A percentile compares a stretch with the other conserved stretches of the same genome.
Conservation (phyloP, 1,284 basidiomycete genomes). For the Trametes pubescens region DNA sequence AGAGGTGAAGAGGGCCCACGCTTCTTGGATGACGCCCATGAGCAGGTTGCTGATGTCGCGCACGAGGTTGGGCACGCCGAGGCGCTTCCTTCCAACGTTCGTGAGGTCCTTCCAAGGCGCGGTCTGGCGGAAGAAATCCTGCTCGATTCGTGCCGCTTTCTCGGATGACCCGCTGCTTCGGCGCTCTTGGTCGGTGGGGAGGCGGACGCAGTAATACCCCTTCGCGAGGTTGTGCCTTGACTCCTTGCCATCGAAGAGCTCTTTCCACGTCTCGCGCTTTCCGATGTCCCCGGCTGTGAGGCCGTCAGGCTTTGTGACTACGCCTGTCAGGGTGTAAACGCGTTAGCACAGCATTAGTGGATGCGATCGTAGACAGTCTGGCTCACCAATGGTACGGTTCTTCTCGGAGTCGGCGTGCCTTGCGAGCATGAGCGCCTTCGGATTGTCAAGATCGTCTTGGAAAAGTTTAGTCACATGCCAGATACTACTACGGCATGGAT, state of each 20-base stretch:
- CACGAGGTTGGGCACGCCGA: conserved; percentile 64
- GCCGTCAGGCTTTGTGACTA: conserved; percentile 69
- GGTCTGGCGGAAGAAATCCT: conserved; percentile 53
- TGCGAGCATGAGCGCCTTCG: conserved; percentile 60
- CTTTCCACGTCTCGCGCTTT: conserved; percentile 51
- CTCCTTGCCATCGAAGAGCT: conserved; percentile 52
- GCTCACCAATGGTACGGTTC: conserved; percentile 62
- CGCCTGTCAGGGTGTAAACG: conserved; percentile 47
- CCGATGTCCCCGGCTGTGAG: conserved; percentile 52
- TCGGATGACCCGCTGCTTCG: conserved; percentile 43
- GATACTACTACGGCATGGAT: no score
- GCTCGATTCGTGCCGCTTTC: conserved; percentile 48
- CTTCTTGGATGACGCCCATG: conserved; percentile 55
- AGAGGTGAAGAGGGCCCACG: conserved; percentile 49
- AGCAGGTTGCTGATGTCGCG: conserved; percentile 58
- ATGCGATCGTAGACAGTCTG: neutral
- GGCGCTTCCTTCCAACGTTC: conserved; percentile 44
- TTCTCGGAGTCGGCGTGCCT: conserved; percentile 57
- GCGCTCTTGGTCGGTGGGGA: conserved; percentile 64
- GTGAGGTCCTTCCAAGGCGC: conserved; percentile 57
- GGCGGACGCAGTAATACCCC: conserved; percentile 70
- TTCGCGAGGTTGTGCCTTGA: conserved; percentile 50
- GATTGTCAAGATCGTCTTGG: conserved; percentile 72
- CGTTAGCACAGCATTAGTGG: neutral
- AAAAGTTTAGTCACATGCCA: no score